Percentiles rank a stretch among this genome's conserved stretches.
Conservation (phyloP, 2,329 filamentous ascomycete genomes). For the Acephala macrosclerotiorum region DNA sequence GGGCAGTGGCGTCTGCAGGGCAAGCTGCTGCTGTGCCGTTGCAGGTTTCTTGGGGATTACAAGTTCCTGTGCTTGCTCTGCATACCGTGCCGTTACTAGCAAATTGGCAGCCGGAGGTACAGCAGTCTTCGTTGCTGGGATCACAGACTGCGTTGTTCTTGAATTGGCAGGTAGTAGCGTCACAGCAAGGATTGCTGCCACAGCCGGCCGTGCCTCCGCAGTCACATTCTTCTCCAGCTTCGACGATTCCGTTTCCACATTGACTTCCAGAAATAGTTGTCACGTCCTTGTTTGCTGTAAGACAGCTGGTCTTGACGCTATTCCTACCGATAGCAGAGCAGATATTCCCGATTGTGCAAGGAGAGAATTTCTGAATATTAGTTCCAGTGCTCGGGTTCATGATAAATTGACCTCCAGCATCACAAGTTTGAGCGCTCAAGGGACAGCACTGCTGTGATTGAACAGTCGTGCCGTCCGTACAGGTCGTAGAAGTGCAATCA, state of each 20-base stretch:
- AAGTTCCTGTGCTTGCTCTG: slow-evolving; percentile 78
- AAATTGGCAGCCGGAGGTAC: slow-evolving; percentile 71
- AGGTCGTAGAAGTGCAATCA: slow-evolving; percentile 80
- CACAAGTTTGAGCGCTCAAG: slow-evolving; percentile 69
- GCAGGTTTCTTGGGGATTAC: slow-evolving; percentile 87
- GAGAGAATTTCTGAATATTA: slow-evolving; percentile 81
- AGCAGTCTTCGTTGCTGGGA: slow-evolving; percentile 83
- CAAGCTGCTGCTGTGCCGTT: slow-evolving; percentile 76
- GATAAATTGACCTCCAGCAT: slow-evolving; percentile 82
- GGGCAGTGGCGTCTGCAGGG: slow-evolving; percentile 72
- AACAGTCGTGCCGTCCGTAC: slow-evolving; percentile 65
- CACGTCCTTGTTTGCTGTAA: slow-evolving; percentile 86
- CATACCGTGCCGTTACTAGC: slow-evolving; percentile 76
- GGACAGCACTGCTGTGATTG: slow-evolving; percentile 80
- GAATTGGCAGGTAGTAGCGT: slow-evolving; percentile 88
- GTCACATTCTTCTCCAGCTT: slow-evolving; percentile 93
- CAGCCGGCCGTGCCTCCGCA: slow-evolving; percentile 83
- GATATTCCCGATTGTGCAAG: slow-evolving; percentile 91
- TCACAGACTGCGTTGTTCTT: slow-evolving; percentile 77
- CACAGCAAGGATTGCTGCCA: slow-evolving; percentile 79
- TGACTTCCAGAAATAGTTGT: slow-evolving; percentile 81
- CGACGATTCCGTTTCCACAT: slow-evolving; percentile 97
- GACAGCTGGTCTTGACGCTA: slow-evolving; percentile 77
- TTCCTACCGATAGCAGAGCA: slow-evolving; percentile 84
- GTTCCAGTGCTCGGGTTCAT: slow-evolving; percentile 92